These are phyloP conservation scores for Ascochyta clinopodiicola DNA, from an alignment of 2,329 filamentous ascomycete species.

Conservation along the genomic window DNA sequence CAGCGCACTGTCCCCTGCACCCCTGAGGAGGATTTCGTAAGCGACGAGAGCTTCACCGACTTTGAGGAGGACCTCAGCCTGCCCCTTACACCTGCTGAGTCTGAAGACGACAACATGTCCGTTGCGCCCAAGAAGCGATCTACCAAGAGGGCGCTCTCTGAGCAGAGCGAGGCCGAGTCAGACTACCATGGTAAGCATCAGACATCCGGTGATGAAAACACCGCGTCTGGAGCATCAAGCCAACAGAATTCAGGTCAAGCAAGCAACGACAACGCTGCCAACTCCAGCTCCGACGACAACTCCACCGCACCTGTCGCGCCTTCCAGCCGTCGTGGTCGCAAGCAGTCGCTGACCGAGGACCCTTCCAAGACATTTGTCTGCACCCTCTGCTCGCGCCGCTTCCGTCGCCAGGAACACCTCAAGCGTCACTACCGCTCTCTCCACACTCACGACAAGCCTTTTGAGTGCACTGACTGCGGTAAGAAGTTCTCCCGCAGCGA, in stretches of 20 bases:
- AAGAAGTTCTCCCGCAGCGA: slow-evolving; percentile 99
- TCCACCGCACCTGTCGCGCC: slow-evolving; percentile 39
- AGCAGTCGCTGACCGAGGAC: slow-evolving; percentile 97
- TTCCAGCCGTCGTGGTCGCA: slow-evolving; percentile 90
- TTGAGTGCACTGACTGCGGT: slow-evolving; percentile 95
- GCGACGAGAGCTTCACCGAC: slow-evolving; percentile 76
- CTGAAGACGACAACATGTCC: slow-evolving; percentile 51
- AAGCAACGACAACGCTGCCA: slow-evolving; percentile 52
- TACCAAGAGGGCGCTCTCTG: slow-evolving; percentile 37
- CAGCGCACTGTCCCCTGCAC: slow-evolving; percentile 73
- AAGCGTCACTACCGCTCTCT: slow-evolving; percentile 99
- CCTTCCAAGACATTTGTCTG: slow-evolving; percentile 98
- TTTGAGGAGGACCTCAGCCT: slow-evolving; percentile 74
- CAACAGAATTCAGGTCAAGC: slow-evolving; percentile 44
- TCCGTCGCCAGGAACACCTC: slow-evolving; percentile 96
- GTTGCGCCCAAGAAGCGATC: slow-evolving; percentile 36
- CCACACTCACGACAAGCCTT: slow-evolving; percentile 98
- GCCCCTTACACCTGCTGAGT: slow-evolving; percentile 65
- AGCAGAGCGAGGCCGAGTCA: slow-evolving; percentile 45
- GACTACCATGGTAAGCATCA: slow-evolving; percentile 46
- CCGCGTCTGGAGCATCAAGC: slow-evolving; percentile 45
- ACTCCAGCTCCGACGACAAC: slow-evolving; percentile 54
- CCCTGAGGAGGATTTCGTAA: slow-evolving; percentile 76
- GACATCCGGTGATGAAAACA: slow-evolving; percentile 41
- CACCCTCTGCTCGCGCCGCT: slow-evolving; percentile 93